Evolutionary conservation across 2,329 filamentous ascomycete species (phyloP).

Genomic region (Arthroderma sp.): DNA sequence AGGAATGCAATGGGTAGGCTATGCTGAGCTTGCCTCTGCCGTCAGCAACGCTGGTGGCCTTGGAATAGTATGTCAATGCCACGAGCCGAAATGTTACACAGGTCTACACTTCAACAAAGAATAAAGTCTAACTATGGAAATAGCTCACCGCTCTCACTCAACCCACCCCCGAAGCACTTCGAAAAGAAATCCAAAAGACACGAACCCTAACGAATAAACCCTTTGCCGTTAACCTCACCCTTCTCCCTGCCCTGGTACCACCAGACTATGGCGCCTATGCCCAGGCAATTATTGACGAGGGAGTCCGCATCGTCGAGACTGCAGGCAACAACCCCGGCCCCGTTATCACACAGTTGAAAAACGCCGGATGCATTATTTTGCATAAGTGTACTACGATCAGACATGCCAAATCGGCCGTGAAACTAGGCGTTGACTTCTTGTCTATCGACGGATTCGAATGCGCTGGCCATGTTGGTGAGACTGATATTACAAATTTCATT

Average conservation of each 20-base stretch:
- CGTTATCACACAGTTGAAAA: constrained; percentile 79
- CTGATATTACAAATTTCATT: constrained; percentile 42
- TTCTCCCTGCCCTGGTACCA: constrained; percentile 76
- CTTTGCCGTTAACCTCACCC: constrained; percentile 90
- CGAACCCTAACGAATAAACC: constrained; percentile 50
- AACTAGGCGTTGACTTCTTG: constrained; percentile 91
- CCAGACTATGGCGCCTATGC: constrained; percentile 90
- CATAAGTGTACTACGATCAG: constrained; percentile 98
- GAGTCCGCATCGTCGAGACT: constrained; percentile 81
- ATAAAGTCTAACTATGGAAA: neutral
- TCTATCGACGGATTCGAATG: constrained; percentile 98
- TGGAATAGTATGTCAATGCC: constrained; percentile 31
- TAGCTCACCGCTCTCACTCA: constrained; percentile 59
- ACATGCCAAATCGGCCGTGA: constrained; percentile 80
- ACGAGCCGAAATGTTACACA: neutral
- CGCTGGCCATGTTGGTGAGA: constrained; percentile 52
- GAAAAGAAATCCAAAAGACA: constrained; percentile 83
- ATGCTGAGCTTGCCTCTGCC: constrained; percentile 40
- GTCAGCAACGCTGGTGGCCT: constrained; percentile 42
- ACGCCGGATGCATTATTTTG: constrained; percentile 61
- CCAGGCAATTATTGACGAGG: constrained; percentile 85
- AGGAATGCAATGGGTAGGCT: constrained; percentile 45
- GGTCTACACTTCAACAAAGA: neutral
- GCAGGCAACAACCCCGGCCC: constrained; percentile 83
- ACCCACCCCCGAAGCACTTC: constrained; percentile 79